A percentile compares a stretch with the other conserved stretches of the same genome.
Conservation (phyloP, 2,329 filamentous ascomycete genomes). For the Aspergillus luchuensis region DNA sequence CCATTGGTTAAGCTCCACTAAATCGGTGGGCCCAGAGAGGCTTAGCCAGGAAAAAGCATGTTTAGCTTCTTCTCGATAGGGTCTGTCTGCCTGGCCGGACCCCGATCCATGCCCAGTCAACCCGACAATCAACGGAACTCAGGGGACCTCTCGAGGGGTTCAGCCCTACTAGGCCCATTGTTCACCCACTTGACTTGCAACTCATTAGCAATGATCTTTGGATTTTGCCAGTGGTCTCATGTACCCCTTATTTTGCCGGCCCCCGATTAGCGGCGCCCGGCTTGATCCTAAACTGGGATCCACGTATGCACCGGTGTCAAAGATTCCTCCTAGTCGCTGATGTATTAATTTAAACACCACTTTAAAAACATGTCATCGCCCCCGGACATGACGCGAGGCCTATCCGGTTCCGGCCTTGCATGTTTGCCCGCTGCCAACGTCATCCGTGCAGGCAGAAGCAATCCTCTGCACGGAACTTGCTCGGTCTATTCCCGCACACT, state of each 20-base stretch:
- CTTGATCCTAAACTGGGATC: not conserved
- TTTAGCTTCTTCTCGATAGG: no score
- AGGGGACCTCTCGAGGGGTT: no score
- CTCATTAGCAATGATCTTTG: not conserved
- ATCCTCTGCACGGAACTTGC: not conserved
- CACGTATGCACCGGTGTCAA: not conserved
- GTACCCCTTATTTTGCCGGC: not conserved
- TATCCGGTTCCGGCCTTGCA: not conserved
- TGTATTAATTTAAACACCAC: not conserved
- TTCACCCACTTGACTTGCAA: not conserved
- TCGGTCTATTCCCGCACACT: not conserved
- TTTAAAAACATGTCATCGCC: not conserved
- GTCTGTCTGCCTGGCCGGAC: no score
- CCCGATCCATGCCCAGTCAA: no score
- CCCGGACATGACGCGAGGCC: not conserved
- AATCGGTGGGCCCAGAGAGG: no score
- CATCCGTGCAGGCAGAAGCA: constrained; percentile 7
- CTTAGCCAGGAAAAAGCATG: no score
- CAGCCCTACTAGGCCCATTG: no score
- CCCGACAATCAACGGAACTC: no score
- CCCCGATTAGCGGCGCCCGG: not conserved
- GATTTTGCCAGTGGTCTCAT: not conserved
- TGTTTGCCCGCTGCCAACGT: constrained; percentile 2
- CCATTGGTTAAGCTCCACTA: no score
- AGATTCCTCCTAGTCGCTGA: not conserved